Evolutionary conservation across 2,329 filamentous ascomycete species (phyloP).

Genomic region (Akanthomyces lecanii): DNA sequence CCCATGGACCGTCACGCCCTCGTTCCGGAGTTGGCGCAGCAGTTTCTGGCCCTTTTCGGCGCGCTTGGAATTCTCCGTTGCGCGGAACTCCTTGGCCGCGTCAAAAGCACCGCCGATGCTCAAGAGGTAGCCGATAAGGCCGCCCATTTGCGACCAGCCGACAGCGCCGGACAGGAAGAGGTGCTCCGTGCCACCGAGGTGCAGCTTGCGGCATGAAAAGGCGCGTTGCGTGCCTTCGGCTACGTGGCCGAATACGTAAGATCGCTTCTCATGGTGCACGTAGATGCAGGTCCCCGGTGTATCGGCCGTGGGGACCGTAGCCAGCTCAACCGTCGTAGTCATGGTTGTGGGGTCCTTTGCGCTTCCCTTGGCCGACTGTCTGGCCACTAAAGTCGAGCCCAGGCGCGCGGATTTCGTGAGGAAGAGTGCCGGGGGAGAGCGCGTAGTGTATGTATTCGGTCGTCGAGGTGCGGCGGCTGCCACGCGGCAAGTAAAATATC

Average conservation of each 20-base stretch:
- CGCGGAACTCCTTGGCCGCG: slow-evolving; percentile 39
- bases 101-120: slow-evolving; percentile 69
- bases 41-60: slow-evolving; percentile 35
- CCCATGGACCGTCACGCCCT: slow-evolving; percentile 65
- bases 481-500: slow-evolving; percentile 3
- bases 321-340: slow-evolving; percentile 69
- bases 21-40: slow-evolving; percentile 23
- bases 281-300: slow-evolving; percentile 75
- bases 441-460: not conserved
- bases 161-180: slow-evolving; percentile 78
- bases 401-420: not conserved
- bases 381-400: not conserved
- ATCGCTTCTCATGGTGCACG: slow-evolving; percentile 74
- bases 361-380: not conserved
- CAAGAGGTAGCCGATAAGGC: slow-evolving; percentile 78
- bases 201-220: slow-evolving; percentile 62
- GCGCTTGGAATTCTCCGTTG: slow-evolving; percentile 38
- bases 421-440: not conserved
- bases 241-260: slow-evolving; percentile 81
- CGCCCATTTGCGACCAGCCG: slow-evolving; percentile 73
- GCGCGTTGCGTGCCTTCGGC: slow-evolving; percentile 82
- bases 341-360: slow-evolving; percentile 44
- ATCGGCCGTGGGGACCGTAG: slow-evolving; percentile 82
- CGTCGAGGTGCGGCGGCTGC: not conserved
- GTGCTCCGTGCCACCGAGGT: slow-evolving; percentile 63